Base-by-base conservation (phyloP, 495 filamentous ascomycete genomes). In the Pyronema domesticum region DNA sequence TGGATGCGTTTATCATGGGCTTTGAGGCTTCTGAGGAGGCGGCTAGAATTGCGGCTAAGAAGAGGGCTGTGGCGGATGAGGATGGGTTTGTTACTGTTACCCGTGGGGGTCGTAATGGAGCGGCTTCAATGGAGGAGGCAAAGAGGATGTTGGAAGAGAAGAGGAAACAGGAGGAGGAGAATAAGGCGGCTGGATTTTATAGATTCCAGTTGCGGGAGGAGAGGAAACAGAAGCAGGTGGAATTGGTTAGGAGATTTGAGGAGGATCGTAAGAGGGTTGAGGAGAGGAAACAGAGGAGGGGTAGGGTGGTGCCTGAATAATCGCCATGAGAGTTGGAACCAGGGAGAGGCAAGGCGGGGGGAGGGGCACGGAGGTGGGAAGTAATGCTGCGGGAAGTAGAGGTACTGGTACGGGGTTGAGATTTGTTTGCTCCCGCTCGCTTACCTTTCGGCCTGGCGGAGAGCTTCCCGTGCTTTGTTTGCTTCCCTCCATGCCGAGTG, bases 21-120 rank as follows among this genome's bases (percentile, higher is more conserved):
- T 95, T 85, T 64, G 72, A 75, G 50, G 74, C 77, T 34, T 80
- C 93, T 63, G 76, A 79, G 47, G 78, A 80, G 45, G 77, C 79
- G 17, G 73, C 73, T 46, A 77, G 77, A 19, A 71, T 78, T 15
- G 78, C 77, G 35, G 77, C 80, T 57, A 73, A 74, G 54, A 69
- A 78, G 56, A 75, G 83, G 45, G 76, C 80, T 60, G 80, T 82
- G 61, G 86, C 91, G 8, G 91, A 98, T 65, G 87, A 86, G 64
- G 93, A 98, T 68, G 91, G 91, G 8, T 98, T 98, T 64, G 74
- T 95, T 17, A 95, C 86, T 34, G 93, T 98, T 33, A 84, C 81
- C 3, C 74, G 82, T 54, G 89, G 88, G 3, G 78, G 81, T 7
- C 15, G 36, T 11, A 71, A 71, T 40, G 79, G 83, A 54, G 72